Percentiles rank a stretch among this genome's conserved stretches.
These are phyloP conservation scores for Irpex rosettiformis DNA, from an alignment of 1,284 basidiomycete species.

Conservation along the genomic window DNA sequence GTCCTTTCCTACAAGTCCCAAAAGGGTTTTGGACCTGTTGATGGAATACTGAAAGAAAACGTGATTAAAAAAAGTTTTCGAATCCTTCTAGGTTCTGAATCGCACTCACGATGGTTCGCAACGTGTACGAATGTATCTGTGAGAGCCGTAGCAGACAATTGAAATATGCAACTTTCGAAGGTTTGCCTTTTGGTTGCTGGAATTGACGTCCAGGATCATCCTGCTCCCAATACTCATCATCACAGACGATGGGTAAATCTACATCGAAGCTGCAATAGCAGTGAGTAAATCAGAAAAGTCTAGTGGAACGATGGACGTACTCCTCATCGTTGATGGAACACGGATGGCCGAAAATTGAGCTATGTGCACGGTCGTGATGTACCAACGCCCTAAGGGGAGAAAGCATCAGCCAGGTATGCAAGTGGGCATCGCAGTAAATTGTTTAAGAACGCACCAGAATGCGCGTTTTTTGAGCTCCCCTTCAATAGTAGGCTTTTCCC, in stretches of 20 bases:
- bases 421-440: neutral
- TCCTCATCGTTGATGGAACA: slow-evolving; percentile 81
- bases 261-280: slow-evolving; percentile 46
- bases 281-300: neutral
- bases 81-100: neutral
- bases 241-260: slow-evolving; percentile 54
- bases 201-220: slow-evolving; percentile 39
- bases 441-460: neutral
- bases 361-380: neutral
- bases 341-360: slow-evolving; percentile 29
- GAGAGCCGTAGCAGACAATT: slow-evolving; percentile 50
- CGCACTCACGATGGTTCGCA: slow-evolving; percentile 48
- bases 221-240: slow-evolving; percentile 62
- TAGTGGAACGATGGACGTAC: slow-evolving; percentile 33
- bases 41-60: neutral
- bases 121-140: slow-evolving; percentile 51
- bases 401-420: neutral
- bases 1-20: slow-evolving; percentile 18
- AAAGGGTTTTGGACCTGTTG: neutral
- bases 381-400: neutral
- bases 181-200: slow-evolving; percentile 43
- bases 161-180: slow-evolving; percentile 46
- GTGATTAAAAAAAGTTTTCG: neutral
- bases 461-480: slow-evolving; percentile 54
- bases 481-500: slow-evolving; percentile 25